Evolutionary conservation across 2,329 filamentous ascomycete species (phyloP).

Genomic region (Penicillium sp.): DNA sequence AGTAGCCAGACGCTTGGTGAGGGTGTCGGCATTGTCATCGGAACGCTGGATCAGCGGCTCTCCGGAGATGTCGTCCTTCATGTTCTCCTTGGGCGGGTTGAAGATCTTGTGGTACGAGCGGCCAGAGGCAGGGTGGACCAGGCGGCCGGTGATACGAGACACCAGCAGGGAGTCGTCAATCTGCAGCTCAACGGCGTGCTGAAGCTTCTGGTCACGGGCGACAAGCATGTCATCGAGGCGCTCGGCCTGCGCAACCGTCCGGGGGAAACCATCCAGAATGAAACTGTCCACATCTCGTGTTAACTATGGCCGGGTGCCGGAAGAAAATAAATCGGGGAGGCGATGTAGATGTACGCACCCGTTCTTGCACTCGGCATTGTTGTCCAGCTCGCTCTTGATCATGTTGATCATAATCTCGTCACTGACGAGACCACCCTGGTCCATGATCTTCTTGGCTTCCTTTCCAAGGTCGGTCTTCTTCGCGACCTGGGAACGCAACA

Average conservation of each 20-base stretch:
- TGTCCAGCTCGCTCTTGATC: conserved; percentile 96
- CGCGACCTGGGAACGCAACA: conserved; percentile 96
- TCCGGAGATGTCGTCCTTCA: conserved; percentile 96
- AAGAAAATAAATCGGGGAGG: not conserved
- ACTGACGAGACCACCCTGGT: conserved; percentile 92
- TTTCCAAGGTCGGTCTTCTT: conserved; percentile 93
- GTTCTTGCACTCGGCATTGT: conserved; percentile 92
- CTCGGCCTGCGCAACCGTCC: conserved; percentile 92
- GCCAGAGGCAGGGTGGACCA: conserved; percentile 92
- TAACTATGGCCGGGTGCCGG: not conserved
- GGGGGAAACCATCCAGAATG: conserved; percentile 97
- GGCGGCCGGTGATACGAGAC: conserved; percentile 90
- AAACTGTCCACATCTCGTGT: conserved; percentile 58
- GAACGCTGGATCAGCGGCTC: conserved; percentile 94
- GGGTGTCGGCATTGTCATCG: conserved; percentile 92
- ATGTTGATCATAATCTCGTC: conserved; percentile 99
- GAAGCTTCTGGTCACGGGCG: conserved; percentile 74
- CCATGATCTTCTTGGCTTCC: conserved; percentile 99
- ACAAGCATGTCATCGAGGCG: conserved; percentile 89
- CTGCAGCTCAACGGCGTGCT: conserved; percentile 94
- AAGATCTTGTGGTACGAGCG: conserved; percentile 98
- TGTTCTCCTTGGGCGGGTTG: conserved; percentile 90
- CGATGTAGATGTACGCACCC: conserved; percentile 59
- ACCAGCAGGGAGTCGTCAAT: conserved; percentile 94
- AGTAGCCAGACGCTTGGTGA: conserved; percentile 89